Evolutionary conservation across 139 green algal species (phyloP), one percentile per base, ranked within the genome.

Genomic region (Picochlorum costavermella): DNA sequence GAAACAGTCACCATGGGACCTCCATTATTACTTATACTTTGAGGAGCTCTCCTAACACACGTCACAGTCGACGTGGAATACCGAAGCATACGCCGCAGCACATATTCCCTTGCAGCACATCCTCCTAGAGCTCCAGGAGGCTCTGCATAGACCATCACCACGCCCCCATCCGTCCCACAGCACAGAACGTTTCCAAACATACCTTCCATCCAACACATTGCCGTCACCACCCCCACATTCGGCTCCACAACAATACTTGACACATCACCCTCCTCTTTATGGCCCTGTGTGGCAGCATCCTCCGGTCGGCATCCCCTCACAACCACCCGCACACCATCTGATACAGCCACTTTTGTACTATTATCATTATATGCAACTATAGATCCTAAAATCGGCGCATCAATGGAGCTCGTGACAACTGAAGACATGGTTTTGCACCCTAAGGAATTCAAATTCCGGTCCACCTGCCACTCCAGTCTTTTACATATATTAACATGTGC

Each of bases 141-240:
- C 37, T 65, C n/a, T n/a, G 33, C 23, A 28, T 65, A 77, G 6
- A 73, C 23, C 11, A 17, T 48, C 5, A 77, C 46, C 6, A n/a
- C 58, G 25, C 64, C 64, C 6, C 69, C 29, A 16, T 29, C 16
- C 5, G 64, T 57, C 3, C 70, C 70, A 16, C 31, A 57, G 2
- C 46, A 61, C 3, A 77, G 30, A 23, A 73, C n/a, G 12, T 43
- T 14, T 5, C 70, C 70, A 50, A 55, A 51, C 13, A 73, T 33
- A 16, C 31, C 13, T 16, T 14, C n/a, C 46, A 53, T 53, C 46
- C 46, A 53, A 53, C 46, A 53, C 46, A 53, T 53, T 2, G 46
- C 46, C 17, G 17, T 53, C 46, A 53, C 46, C n/a, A 40, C 33
- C 33, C 46, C 46, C 46, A 53, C 46, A 53, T 23, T 53, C 6